Base-by-base conservation (phyloP, 2,329 filamentous ascomycete genomes). In the Nannizziopsis barbatae region DNA sequence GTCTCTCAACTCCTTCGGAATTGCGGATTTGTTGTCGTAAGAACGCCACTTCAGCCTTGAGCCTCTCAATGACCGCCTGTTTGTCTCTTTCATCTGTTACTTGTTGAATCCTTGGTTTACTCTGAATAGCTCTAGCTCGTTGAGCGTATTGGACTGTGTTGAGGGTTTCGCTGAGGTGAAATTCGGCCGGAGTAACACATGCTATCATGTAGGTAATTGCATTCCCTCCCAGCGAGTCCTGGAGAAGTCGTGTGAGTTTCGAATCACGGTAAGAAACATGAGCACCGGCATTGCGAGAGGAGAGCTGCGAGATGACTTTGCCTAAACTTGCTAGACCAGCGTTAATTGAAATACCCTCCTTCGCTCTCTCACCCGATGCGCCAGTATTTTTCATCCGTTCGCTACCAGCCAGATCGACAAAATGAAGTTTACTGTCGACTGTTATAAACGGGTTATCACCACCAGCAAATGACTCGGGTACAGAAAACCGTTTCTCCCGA, bases 141-240 rank as follows among this genome's bases (percentile, higher is more conserved):
- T 96, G 92, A 5, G 92, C 92, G 67, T 98, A 98, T 65, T 95
- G 86, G 17, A 98, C 86, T 0, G 92, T 98, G 65, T 98, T 98
- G 50, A 98, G 73, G 0, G 93, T 96, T 69, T 98, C 92, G 69
- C 89, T 96, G 39, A 98, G 73, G 64, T 98, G 92, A 62, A 98
- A 98, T 63, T 95, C 89, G 11, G 90, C 87, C 0, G 89, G 90
- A 1, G 90, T 98, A 27, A 98, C 89, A 68, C 92, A 98, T 7
- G 92, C 92, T 69, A 98, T 92, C 92, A 98, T 96, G 70, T 96
- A 98, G 0, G 92, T 98, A 62, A 95, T 94, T 32, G 92, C 92
- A 63, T 94, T 96, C 3, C 92, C 92, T 50, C 92, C 92, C 4
- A 98, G 75, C 0, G 92, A 98, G 67, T 98, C 92, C 71, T 98